Evolutionary conservation across 1,284 basidiomycete species (phyloP).

Genomic region (Pseudozyma thailandica): DNA sequence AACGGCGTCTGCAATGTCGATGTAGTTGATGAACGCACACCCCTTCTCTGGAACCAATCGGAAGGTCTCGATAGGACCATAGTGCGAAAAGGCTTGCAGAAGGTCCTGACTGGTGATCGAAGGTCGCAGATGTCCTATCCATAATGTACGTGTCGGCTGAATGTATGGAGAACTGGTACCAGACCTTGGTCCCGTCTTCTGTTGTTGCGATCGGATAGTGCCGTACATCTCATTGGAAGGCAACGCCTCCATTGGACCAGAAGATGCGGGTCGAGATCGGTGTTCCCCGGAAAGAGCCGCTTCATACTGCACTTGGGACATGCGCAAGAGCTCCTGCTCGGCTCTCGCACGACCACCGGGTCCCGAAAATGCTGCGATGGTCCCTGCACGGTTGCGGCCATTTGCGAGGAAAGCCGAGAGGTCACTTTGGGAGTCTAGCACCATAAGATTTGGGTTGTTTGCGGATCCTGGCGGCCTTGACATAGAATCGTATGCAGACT

Average conservation of each 20-base stretch:
- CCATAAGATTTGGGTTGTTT: constrained; percentile 5
- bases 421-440: constrained; percentile 15
- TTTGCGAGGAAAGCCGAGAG: constrained; percentile 19
- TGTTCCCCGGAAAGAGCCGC: constrained; percentile 5
- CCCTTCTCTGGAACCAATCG: constrained; percentile 96
- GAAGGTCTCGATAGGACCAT: constrained; percentile 94
- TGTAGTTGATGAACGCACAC: constrained; percentile 98
- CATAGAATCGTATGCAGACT: constrained; percentile 6
- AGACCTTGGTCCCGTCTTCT: constrained; percentile 10
- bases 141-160: constrained; percentile 91
- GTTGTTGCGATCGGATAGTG: constrained; percentile 13
- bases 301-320: constrained; percentile 38
- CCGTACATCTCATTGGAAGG: constrained; percentile 12
- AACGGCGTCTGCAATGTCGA: constrained; percentile 91
- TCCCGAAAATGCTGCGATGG: constrained; percentile 61
- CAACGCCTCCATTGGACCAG: constrained; percentile 20
- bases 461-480: constrained; percentile 1
- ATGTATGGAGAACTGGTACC: constrained; percentile 70
- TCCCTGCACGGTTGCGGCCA: constrained; percentile 59
- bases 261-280: constrained; percentile 21
- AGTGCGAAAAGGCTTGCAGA: constrained; percentile 91
- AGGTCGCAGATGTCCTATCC: constrained; percentile 96
- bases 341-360: constrained; percentile 57
- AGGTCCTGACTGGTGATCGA: constrained; percentile 92
- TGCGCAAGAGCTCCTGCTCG: constrained; percentile 59